These are phyloP conservation scores for Polychaeton citri DNA, from an alignment of 2,329 filamentous ascomycete genomes.

Conservation along the genomic window DNA sequence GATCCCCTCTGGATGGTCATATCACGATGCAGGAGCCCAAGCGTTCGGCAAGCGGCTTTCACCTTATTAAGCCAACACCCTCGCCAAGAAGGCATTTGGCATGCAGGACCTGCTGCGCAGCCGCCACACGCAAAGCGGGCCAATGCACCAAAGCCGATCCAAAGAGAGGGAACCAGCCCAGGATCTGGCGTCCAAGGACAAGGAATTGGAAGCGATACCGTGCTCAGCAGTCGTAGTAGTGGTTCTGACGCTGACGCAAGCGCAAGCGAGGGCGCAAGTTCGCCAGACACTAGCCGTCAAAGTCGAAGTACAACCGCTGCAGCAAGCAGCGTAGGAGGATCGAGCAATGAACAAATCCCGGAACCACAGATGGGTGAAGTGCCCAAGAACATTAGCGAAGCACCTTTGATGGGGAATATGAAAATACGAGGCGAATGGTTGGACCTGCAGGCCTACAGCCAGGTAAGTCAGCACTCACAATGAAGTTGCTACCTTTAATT, in stretches of 20 bases:
- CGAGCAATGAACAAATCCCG: background rate
- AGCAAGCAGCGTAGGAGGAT: background rate
- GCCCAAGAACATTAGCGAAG: conserved; percentile 1
- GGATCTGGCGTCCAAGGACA: background rate
- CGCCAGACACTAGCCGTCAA: background rate
- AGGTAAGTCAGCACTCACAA: no score
- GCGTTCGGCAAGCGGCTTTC: conserved; percentile 19
- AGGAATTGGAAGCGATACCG: background rate
- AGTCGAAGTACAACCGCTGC: background rate
- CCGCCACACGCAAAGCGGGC: background rate
- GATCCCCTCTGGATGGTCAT: conserved; percentile 22
- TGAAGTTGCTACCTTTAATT: no score
- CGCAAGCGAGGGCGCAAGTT: background rate
- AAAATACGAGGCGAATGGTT: conserved; percentile 3
- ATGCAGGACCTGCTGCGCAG: conserved; percentile 12
- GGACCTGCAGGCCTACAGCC: conserved; percentile 1
- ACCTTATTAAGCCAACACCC: conserved; percentile 19
- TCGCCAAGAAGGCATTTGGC: conserved; percentile 21
- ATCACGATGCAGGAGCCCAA: conserved; percentile 17
- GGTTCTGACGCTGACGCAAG: conserved; percentile 8
- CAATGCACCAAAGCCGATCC: no score
- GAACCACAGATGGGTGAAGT: conserved; percentile 3
- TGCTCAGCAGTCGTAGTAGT: background rate
- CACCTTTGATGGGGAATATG: conserved; percentile 2
- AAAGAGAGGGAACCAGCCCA: no score